Evolutionary conservation across 306 rosid genomes (phyloP), one percentile per base, ranked within the genome.

Genomic region (Vigna angularis): DNA sequence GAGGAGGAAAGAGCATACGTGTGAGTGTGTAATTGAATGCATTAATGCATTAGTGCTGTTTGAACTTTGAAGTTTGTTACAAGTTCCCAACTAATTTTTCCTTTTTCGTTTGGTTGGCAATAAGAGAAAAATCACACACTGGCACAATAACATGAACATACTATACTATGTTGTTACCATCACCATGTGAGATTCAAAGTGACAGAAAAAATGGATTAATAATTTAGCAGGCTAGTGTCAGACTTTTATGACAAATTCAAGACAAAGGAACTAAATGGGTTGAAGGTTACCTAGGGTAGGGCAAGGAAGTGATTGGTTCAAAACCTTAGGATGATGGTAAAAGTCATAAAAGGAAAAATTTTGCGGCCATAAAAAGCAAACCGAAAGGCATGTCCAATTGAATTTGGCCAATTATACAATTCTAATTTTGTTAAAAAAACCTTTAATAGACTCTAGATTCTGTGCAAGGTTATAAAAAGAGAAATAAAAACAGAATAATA

Each of bases 401-500:
- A 61, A 64, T 64, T 28, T 65, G 40, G 51, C 38, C 36, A 59
- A 47, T 45, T 24, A 80, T 50, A 22, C 14, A 50, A 26, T 71
- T 55, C 51, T 66, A 79, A 51, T 64, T 10, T 44, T 15, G 14
- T 52, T 59, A 71, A 75, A 45, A 49, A 81, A 57, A 56, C 20
- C 64, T 74, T 48, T 1, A 28, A 63, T 47, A 58, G 36, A 50
- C 18, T 64, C 64, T 63, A 63, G 51, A 28, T 24, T 42, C 52
- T 50, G 50, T 28, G 24, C 57, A 65, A 53, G 51, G 67, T 34
- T 75, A 65, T 16, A 22, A 58, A 75, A 77, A 55, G 78, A 63
- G 62, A 36, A 6, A 77, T n/a, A 51, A 65, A 20, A 76, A 56
- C 36, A 45, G 75, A 77, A 71, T 14, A 64, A 64, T 36, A 73